phyloP scores from a whole-genome alignment of 345 rosid species.

The Schrenkiella parvula region DNA sequence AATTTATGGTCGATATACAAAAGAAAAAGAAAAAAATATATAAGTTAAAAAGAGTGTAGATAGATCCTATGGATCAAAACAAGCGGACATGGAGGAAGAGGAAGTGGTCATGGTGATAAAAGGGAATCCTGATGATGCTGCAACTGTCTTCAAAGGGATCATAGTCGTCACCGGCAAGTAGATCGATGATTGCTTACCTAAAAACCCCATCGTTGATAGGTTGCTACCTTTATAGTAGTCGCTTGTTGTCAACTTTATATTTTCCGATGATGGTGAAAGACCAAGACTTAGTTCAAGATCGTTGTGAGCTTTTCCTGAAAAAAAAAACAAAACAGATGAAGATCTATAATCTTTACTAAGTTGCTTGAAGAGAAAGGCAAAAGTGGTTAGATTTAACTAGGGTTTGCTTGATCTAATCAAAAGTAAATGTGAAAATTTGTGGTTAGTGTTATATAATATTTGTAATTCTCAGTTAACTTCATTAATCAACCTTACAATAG shows the following conservation, averaged over 20 bases:
- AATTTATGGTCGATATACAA: conserved; percentile 21
- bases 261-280: conserved; percentile 37
- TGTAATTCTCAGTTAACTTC: neutral
- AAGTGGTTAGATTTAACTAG: conserved; percentile 1
- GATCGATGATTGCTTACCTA: conserved; percentile 21
- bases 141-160: conserved; percentile 47
- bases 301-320: conserved; percentile 18
- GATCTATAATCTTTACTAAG: neutral
- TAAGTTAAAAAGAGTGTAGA: conserved; percentile 4
- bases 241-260: conserved; percentile 36
- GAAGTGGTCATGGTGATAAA: conserved; percentile 43
- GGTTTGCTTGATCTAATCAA: conserved; percentile 1
- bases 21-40: neutral
- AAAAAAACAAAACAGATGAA: neutral
- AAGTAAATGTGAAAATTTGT: neutral
- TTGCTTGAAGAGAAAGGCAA: neutral
- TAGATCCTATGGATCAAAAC: conserved; percentile 14
- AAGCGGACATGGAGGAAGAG: conserved; percentile 35
- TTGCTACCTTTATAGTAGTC: conserved; percentile 31
- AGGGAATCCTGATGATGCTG: conserved; percentile 99
- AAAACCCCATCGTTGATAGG: conserved; percentile 22
- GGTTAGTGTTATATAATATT: neutral
- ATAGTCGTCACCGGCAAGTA: conserved; percentile 21
- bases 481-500: conserved; percentile 11
- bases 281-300: conserved; percentile 83